A percentile compares a stretch with the other conserved stretches of the same genome.
Conservation (phyloP, 2,329 filamentous ascomycete genomes). For the Verticillium longisporum region DNA sequence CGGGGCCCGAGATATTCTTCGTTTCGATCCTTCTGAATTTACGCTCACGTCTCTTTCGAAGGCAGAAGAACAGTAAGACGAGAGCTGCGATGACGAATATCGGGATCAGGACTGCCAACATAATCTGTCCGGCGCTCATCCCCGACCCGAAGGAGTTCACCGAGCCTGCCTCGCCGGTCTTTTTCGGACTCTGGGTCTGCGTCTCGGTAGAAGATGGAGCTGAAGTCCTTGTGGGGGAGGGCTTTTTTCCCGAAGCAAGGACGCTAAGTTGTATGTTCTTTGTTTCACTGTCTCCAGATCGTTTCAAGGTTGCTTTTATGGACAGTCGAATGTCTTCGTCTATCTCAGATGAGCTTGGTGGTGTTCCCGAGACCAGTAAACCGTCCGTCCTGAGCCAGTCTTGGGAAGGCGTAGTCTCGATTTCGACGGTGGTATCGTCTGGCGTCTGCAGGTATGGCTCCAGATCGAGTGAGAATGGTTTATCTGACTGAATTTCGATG, state of each 20-base stretch:
- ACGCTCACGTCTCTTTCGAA: slow-evolving; percentile 16
- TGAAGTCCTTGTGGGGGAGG: slow-evolving; percentile 7
- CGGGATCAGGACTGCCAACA: slow-evolving; percentile 8
- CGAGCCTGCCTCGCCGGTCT: slow-evolving; percentile 13
- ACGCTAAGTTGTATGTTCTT: slow-evolving; percentile 29
- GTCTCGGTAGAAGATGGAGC: slow-evolving; percentile 14
- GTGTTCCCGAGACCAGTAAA: slow-evolving; percentile 31
- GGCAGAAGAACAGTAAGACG: slow-evolving; percentile 18
- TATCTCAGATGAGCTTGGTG: slow-evolving; percentile 24
- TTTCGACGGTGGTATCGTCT: slow-evolving; percentile 26
- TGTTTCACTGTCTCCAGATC: slow-evolving; percentile 25
- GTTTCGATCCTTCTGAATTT: slow-evolving; percentile 12
- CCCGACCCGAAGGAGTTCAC: slow-evolving; percentile 5
- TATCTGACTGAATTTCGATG: slow-evolving; percentile 32
- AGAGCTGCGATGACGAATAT: slow-evolving; percentile 5
- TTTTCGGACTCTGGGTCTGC: slow-evolving; percentile 14
- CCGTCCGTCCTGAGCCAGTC: slow-evolving; percentile 36
- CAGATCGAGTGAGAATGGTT: slow-evolving; percentile 35
- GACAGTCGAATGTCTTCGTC: slow-evolving; percentile 16
- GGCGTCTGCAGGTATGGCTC: slow-evolving; percentile 32
- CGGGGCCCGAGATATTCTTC: slow-evolving; percentile 21
- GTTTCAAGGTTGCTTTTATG: slow-evolving; percentile 24
- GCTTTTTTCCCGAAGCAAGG: neutral
- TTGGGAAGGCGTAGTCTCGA: slow-evolving; percentile 26
- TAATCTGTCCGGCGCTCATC: slow-evolving; percentile 8